A percentile compares a stretch with the other conserved stretches of the same genome.
phyloP scores from a whole-genome alignment of 2,329 filamentous ascomycete genomes.

The Penicillium sp. region DNA sequence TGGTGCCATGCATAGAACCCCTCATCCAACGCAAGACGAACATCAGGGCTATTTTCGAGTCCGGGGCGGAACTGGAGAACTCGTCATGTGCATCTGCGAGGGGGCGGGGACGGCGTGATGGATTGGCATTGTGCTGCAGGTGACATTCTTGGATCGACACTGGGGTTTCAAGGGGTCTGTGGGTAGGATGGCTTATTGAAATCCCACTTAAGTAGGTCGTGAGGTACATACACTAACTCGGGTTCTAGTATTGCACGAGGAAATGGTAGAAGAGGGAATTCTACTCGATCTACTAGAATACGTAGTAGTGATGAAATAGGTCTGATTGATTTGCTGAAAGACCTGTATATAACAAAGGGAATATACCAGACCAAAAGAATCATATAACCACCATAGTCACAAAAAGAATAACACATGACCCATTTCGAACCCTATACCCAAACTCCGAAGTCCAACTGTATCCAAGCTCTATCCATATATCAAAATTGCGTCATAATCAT shows the following conservation, averaged over 20 bases:
- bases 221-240: no score
- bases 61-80: background rate
- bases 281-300: no score
- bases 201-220: no score
- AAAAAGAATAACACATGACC: background rate
- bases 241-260: no score
- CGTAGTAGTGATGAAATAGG: background rate
- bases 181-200: no score
- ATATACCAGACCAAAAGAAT: background rate
- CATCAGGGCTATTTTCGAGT: background rate
- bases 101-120: background rate
- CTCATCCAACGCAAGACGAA: no score
- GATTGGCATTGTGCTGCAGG: slow-evolving; percentile 3
- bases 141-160: background rate
- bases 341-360: background rate
- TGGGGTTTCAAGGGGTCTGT: background rate
- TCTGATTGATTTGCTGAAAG: background rate
- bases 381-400: background rate
- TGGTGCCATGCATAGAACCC: no score
- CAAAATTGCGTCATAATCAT: slow-evolving; percentile 3
- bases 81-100: slow-evolving; percentile 5
- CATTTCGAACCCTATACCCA: background rate
- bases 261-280: no score
- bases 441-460: slow-evolving; percentile 6
- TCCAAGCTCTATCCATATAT: slow-evolving; percentile 7